These are phyloP conservation scores for Ilyonectria mors-panacis DNA, from an alignment of 2,329 filamentous ascomycete species.

Conservation along the genomic window DNA sequence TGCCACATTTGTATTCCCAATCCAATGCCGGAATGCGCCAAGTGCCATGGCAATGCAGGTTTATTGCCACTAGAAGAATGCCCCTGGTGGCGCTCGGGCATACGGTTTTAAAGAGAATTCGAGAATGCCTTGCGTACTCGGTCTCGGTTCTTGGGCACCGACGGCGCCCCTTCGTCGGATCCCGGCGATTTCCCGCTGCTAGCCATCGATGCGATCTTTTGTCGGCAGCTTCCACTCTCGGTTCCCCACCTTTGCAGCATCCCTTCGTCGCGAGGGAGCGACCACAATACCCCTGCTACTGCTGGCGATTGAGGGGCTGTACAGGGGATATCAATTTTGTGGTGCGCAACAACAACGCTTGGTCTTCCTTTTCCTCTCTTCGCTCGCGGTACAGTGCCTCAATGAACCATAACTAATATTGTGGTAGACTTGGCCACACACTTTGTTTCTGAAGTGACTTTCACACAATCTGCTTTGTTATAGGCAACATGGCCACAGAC, in stretches of 20 bases:
- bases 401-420: not conserved
- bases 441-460: not conserved
- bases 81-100: not conserved
- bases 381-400: not conserved
- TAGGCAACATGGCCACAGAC: not conserved
- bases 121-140: not conserved
- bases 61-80: not conserved
- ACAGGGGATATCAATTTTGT: too few relatives aligned
- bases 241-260: not conserved
- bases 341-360: not conserved
- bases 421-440: not conserved
- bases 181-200: constrained; percentile 12
- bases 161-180: constrained; percentile 2
- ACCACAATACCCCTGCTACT: too few relatives aligned
- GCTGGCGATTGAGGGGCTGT: too few relatives aligned
- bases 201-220: not conserved
- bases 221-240: not conserved
- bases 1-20: too few relatives aligned
- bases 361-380: not conserved
- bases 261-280: too few relatives aligned
- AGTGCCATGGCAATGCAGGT: not conserved
- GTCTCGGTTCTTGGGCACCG: not conserved
- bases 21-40: too few relatives aligned
- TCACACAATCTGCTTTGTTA: not conserved
- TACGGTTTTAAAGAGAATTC: not conserved